phyloP scores from a whole-genome alignment of 345 rosid genomes.

The Ceriops tagal region DNA sequence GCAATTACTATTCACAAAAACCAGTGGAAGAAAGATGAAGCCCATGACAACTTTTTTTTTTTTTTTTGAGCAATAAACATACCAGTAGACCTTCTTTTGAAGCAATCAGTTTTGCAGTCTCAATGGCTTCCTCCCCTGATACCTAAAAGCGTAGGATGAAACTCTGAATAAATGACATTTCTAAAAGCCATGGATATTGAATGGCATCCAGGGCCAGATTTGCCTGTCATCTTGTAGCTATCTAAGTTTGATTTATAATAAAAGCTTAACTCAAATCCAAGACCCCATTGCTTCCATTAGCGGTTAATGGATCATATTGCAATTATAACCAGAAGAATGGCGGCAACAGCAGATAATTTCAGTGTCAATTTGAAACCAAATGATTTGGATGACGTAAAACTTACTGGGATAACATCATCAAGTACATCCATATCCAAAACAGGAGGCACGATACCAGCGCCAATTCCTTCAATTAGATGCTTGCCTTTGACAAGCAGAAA shows the following conservation, averaged over 20 bases:
- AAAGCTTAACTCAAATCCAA: neutral
- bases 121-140: conserved; percentile 24
- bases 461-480: conserved; percentile 60
- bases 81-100: conserved; percentile 27
- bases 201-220: neutral
- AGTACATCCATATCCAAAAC: conserved; percentile 41
- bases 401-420: conserved; percentile 50
- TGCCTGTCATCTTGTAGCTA: too few species aligned
- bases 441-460: conserved; percentile 48
- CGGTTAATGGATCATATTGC: neutral
- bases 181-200: neutral
- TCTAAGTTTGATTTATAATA: neutral
- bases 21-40: neutral
- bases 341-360: neutral
- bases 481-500: conserved; percentile 28
- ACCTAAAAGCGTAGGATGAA: conserved; percentile 3
- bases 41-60: neutral
- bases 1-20: neutral
- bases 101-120: conserved; percentile 17
- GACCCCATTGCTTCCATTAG: neutral
- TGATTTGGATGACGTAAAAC: conserved; percentile 4
- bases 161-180: neutral
- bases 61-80: neutral
- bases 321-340: neutral
- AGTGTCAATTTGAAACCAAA: neutral